These are phyloP conservation scores for Picea abies DNA, from an alignment of 83 land plant species.

Conservation along the genomic window DNA sequence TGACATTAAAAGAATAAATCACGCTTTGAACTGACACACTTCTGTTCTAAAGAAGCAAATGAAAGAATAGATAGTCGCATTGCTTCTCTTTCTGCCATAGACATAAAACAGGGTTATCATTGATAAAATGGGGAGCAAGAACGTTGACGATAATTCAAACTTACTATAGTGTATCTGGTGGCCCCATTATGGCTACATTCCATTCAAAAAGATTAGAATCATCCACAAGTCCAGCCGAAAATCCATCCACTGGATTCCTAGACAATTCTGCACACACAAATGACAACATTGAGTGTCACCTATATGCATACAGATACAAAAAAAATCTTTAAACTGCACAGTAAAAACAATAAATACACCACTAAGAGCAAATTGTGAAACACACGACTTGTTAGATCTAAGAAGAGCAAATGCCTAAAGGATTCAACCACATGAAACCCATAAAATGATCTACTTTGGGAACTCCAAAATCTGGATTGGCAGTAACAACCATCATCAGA, in stretches of 20 bases:
- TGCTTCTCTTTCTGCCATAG: no score
- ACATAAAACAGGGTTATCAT: no score
- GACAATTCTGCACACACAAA: conserved; percentile 54
- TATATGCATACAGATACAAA: background rate
- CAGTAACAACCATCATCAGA: no score
- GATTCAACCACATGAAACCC: background rate
- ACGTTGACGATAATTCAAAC: conserved; percentile 16
- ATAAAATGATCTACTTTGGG: background rate
- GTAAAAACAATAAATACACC: background rate
- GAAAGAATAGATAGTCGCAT: no score
- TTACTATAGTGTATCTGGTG: conserved; percentile 95
- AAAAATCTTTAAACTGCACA: background rate
- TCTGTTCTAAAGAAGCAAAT: no score
- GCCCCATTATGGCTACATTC: conserved; percentile 95
- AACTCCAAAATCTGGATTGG: no score
- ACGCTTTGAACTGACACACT: no score
- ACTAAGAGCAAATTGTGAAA: background rate
- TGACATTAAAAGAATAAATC: no score
- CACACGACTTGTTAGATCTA: background rate
- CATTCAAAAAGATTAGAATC: conserved; percentile 93
- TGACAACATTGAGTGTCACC: background rate
- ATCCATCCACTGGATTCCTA: conserved; percentile 92
- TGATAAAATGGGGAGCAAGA: no score
- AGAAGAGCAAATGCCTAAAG: background rate
- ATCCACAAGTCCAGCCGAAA: conserved; percentile 93